Conservation (phyloP, 352 stramenopile genomes). For the Pythium aquatile region DNA sequence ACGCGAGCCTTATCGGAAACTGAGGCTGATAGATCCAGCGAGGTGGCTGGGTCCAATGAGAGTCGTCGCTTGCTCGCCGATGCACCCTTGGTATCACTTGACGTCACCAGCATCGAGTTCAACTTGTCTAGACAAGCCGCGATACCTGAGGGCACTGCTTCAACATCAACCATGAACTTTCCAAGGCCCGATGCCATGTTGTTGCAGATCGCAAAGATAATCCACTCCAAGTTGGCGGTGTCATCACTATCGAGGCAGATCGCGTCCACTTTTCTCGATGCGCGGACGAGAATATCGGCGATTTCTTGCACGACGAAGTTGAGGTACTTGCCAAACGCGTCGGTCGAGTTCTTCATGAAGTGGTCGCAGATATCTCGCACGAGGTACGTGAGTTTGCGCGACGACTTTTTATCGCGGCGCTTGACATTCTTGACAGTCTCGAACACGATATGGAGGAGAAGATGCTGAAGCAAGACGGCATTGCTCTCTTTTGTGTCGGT, state of each 20-base stretch:
- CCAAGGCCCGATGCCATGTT: constrained; percentile 63
- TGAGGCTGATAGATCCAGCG: not conserved
- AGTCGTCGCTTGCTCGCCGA: constrained; percentile 17
- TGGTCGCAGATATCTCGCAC: constrained; percentile 60
- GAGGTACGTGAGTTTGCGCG: constrained; percentile 42
- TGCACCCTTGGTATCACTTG: constrained; percentile 24
- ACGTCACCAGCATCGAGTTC: constrained; percentile 45
- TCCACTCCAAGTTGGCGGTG: constrained; percentile 69
- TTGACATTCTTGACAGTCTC: constrained; percentile 43
- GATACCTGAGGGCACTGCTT: constrained; percentile 54
- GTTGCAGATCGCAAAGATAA: constrained; percentile 78
- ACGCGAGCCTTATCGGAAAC: constrained; percentile 8
- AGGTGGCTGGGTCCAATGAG: constrained; percentile 9
- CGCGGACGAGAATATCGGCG: constrained; percentile 51
- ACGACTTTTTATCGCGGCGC: constrained; percentile 22
- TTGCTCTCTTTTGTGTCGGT: constrained; percentile 14
- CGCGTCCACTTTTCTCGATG: constrained; percentile 8
- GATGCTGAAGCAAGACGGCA: constrained; percentile 47
- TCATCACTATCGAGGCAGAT: constrained; percentile 44
- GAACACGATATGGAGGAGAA: constrained; percentile 75
- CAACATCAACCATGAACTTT: constrained; percentile 71
- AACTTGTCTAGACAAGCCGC: constrained; percentile 72
- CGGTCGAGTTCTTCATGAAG: constrained; percentile 52
- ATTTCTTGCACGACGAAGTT: constrained; percentile 77
- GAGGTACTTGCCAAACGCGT: constrained; percentile 81